Conservation (phyloP, 2,329 filamentous ascomycete genomes). For the Fusarium tuaranense region DNA sequence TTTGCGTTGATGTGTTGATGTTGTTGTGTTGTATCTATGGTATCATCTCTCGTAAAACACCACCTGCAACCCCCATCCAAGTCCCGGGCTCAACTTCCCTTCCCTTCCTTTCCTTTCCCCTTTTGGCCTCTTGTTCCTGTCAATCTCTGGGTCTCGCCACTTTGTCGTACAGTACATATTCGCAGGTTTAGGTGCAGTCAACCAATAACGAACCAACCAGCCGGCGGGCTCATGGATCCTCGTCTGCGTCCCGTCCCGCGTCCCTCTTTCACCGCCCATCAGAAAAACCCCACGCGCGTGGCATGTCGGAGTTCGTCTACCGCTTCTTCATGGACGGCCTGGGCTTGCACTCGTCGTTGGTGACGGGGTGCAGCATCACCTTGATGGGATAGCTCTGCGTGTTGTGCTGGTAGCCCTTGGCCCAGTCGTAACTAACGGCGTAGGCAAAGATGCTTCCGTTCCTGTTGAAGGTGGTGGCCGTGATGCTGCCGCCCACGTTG, state of each 20-base stretch:
- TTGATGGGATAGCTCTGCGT: conserved; percentile 80
- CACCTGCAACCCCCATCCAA: conserved; percentile 18
- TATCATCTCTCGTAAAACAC: conserved; percentile 47
- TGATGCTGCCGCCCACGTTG: conserved; percentile 86
- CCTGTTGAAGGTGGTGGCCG: conserved; percentile 90
- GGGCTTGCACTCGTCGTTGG: conserved; percentile 71
- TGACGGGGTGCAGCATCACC: conserved; percentile 85
- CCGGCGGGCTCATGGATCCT: background rate
- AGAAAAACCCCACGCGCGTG: background rate
- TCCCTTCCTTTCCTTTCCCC: conserved; percentile 10
- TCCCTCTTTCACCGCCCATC: background rate
- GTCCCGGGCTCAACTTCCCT: conserved; percentile 12
- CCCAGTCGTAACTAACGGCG: conserved; percentile 97
- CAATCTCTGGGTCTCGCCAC: conserved; percentile 23
- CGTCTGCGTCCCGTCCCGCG: background rate
- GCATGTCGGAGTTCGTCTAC: conserved; percentile 48
- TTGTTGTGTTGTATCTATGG: conserved; percentile 41
- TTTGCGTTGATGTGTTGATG: conserved; percentile 24
- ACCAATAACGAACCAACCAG: conserved; percentile 27
- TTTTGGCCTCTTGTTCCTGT: conserved; percentile 10
- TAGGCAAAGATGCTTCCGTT: conserved; percentile 88
- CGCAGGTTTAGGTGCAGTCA: conserved; percentile 27
- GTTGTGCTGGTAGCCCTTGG: conserved; percentile 92
- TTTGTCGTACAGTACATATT: conserved; percentile 27
- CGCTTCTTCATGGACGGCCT: conserved; percentile 70